Evolutionary conservation across 140 eudicot species (phyloP), one percentile per base, ranked within the genome.

Genomic region (Senecio squalidus): DNA sequence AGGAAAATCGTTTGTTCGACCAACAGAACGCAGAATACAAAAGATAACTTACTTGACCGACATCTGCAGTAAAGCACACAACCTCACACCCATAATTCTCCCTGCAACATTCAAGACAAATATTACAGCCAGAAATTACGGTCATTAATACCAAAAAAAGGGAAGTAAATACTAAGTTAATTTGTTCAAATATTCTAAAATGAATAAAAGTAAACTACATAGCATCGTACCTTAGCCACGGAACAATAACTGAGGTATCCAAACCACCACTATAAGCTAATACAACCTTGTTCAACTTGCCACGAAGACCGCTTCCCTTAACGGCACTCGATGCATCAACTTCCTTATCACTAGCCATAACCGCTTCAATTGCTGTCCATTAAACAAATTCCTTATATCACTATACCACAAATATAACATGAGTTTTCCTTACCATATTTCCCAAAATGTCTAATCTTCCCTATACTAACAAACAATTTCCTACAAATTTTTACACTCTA

Each of bases 21-120:
- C 6, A 30, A 67, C 57, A 11, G 36, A 9, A 56, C 45, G 2
- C 16, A 9, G 55, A 27, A 55, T 5, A 56, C 29, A 30, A 27
- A 4, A 20, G 20, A 24, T 27, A 52, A 76, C 97, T 55, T 82
- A 91, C 98, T 74, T 91, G 98, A 36, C 95, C 98, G 61, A 91
- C 98, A 91, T 91, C 98, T 55, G 98, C 96, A 60, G 96, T 91
- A 69, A 91, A 91, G 76, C 98, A 91, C 33, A 91, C 98, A 71
- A 86, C 98, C 84, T 91, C 98, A 47, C 96, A 91, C 36, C 96
- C 96, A 79, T 91, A 91, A 51, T 91, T 86, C 79, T 84, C 95
- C 82, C 95, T 91, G 92, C 69, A 70, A 44, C 11, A 34, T 31
- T 24, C 31, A 72, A 68, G 8, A 25, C 23, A 25, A 55, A 58